Conservation (phyloP, 345 rosid species). For the Brassica juncea region DNA sequence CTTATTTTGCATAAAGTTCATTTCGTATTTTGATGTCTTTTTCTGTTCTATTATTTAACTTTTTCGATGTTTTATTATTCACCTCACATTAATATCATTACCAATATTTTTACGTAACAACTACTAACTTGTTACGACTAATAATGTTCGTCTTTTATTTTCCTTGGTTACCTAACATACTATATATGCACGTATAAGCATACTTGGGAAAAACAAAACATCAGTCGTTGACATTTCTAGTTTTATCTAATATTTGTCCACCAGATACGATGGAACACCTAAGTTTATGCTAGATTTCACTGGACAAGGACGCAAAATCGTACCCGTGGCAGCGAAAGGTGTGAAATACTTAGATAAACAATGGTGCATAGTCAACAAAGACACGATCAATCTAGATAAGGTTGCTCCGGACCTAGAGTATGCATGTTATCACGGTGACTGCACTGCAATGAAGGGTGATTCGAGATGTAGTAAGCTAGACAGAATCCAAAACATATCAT, state of each 20-base stretch:
- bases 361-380: constrained; percentile 63
- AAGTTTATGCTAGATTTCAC: constrained; percentile 72
- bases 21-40: neutral
- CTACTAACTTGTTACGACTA: neutral
- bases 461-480: constrained; percentile 49
- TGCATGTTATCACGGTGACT: constrained; percentile 68
- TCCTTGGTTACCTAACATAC: neutral
- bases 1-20: neutral
- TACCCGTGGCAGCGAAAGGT: constrained; percentile 61
- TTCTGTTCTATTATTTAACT: neutral
- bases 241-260: neutral
- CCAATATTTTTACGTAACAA: neutral
- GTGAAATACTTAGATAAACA: constrained; percentile 61
- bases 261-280: constrained; percentile 66
- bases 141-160: neutral
- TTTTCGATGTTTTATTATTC: neutral
- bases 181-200: neutral
- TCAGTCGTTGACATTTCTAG: neutral
- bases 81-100: neutral
- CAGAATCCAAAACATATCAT: constrained; percentile 45
- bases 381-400: neutral
- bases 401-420: constrained; percentile 35
- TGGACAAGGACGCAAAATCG: constrained; percentile 53
- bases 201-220: neutral
- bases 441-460: constrained; percentile 47